Evolutionary conservation across 805 yeast species (phyloP), one percentile per base, ranked within the genome.

Genomic region (Metschnikowia lachancei): DNA sequence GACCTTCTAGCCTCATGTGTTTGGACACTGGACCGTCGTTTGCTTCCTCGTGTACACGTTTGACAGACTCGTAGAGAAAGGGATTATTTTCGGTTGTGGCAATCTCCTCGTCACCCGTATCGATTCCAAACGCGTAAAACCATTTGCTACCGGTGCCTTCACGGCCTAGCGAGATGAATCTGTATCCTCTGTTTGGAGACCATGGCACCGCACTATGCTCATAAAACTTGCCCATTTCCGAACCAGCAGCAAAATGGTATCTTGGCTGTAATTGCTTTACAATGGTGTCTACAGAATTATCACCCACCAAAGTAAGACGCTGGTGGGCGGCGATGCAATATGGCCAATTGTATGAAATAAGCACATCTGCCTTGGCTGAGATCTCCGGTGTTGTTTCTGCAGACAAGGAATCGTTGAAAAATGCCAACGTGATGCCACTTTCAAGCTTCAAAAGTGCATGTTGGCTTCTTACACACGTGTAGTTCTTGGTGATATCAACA

Each of bases 71-170:
- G 9, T 19, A 19, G 8, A 29, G 16, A 44, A 63, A 69, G 1
- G 74, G 74, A 44, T 53, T 38, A 46, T 46, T 4, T 41, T 45
- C 41, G 29, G 36, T 2, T 50, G 49, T 14, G 55, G 41, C 58
- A 2, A 39, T 35, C 16, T 49, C 49, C 16, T 58, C 55, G 0
- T 67, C 64, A 3, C 55, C 57, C 1, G 50, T 50, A 4, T 47
- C 39, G 2, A 60, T 59, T 16, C 62, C 67, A 26, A 87, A 87
- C 0, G 95, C 96, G 66, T 87, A 88, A 51, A 81, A 83, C 91
- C 92, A 88, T 47, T 67, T 65, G 9, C 72, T 71, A 1, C 75
- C 75, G 2, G 77, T 67, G 0, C 82, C 85, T 60, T 73, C 84
- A 40, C 72, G 70, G 0, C 80, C 85, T 39, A 87, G 60, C 58